Base-by-base conservation (phyloP, 129 eudicot genomes). In the Scalesia atractyloides region DNA sequence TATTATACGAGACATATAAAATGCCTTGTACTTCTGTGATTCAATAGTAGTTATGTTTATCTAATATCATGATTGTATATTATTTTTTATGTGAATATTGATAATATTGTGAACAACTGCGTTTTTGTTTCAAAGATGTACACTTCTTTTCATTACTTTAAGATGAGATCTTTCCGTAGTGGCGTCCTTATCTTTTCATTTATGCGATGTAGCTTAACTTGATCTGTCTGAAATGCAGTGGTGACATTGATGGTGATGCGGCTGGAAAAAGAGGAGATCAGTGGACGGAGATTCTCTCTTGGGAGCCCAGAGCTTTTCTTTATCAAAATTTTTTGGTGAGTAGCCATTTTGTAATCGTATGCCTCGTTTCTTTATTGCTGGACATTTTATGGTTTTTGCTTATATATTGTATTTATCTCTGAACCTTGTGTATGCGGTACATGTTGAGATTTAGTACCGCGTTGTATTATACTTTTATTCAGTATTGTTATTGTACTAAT, bases 241-340 rank as follows among this genome's bases (percentile, higher is more conserved):
- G 78, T 59, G 76, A 76, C 24, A 78, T 80, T 19, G 82, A 66
- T 66, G 76, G 80, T 52, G 82, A 76, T 69, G 91, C 77, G 51
- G 54, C 75, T 76, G 98, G 83, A 64, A 76, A 85, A 56, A 81
- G 91, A 70, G 89, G 85, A 68, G 91, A 90, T 46, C 93, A 88
- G 71, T 95, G 99, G 99, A 89, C 92, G 16, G 96, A 95, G 76
- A 71, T 95, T 41, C 86, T 95, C 5, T 95, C 99, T 20, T 95
- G 99, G 99, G 99, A 94, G 85, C 99, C 97, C 56, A 81, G 99
- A 70, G 97, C 99, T 64, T 90, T 86, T 79, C 24, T 95, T 14
- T 95, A 90, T 73, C 99, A 95, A 66, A 90, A 88, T 84, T 95
- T 95, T 75, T 82, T 95, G 96, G 98, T 94, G 73, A 75, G 87